These are phyloP conservation scores for Aureobasidium leucospermi DNA, from an alignment of 2,329 filamentous ascomycete species.

Conservation along the genomic window DNA sequence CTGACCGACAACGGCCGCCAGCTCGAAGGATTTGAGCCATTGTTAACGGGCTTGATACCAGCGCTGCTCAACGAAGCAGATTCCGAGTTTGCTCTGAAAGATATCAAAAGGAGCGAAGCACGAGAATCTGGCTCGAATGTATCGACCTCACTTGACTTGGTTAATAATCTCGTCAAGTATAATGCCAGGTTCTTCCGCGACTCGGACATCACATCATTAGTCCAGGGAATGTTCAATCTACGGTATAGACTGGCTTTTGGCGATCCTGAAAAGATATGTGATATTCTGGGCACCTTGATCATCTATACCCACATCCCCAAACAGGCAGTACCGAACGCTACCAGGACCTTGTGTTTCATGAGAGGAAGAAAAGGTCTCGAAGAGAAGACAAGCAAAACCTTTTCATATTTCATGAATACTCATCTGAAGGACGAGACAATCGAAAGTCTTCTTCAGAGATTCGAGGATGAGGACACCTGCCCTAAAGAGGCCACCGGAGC, in stretches of 20 bases:
- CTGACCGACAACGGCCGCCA: conserved; percentile 11
- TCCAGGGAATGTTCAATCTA: background rate
- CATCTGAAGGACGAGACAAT: conserved; percentile 15
- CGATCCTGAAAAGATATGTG: background rate
- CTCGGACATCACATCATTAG: background rate
- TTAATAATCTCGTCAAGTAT: conserved; percentile 9
- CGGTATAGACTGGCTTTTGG: background rate
- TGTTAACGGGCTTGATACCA: background rate
- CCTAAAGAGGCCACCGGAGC: conserved; percentile 1
- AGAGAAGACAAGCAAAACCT: conserved; percentile 15
- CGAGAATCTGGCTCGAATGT: background rate
- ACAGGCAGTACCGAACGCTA: background rate
- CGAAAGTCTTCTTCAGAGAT: conserved; percentile 9
- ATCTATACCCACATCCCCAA: conserved; percentile 8
- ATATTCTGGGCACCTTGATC: conserved; percentile 9
- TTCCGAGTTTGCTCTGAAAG: background rate
- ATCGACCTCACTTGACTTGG: background rate
- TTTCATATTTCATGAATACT: conserved; percentile 15
- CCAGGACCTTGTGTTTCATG: conserved; percentile 3
- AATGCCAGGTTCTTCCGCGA: conserved; percentile 11
- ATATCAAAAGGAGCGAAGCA: background rate
- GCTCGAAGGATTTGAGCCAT: conserved; percentile 10
- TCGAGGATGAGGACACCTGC: conserved; percentile 4
- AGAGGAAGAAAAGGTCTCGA: background rate
- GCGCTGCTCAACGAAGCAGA: background rate